Evolutionary conservation across 495 filamentous ascomycete genomes (phyloP), one percentile per base, ranked within the genome.

Genomic region (Collariella sp.): DNA sequence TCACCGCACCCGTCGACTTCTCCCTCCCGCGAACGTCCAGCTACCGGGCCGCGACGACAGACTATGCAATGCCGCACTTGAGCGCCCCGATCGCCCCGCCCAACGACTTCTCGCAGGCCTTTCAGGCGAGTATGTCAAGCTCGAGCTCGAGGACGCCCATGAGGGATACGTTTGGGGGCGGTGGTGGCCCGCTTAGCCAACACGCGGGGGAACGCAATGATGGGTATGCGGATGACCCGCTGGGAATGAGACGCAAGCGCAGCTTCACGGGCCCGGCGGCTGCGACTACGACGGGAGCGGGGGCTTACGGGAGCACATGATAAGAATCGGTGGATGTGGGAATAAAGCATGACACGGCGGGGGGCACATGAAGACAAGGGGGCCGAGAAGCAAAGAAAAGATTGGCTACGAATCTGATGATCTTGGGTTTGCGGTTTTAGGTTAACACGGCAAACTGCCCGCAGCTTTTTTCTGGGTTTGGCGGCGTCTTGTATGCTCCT

Each of bases 1-100:
- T 81, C 3, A 72, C 75, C 6, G 76, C 76, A 13, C 76, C 78
- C 1, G 72, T 75, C 53, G 76, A 79, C 54, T 81, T 78, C 52
- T 69, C 74, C 13, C 66, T 81, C 11, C 72, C 77, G 7, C 65
- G 76, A 24, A 74, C 76, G 18, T 66, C 73, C 10, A 67, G 67
- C 18, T 70, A 67, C 49, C 61, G 70, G 52, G 65, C 59, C 9
- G 60, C 67, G n/a, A 64, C 69, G 16, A 66, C 64, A 12, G 76
- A 80, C 50, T 79, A 78, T 62, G 73, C 72, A 12, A 78, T 79
- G 60, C 74, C 76, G 5, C 76, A 79, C 59, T 70, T 80, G 69
- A 77, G 74, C 61, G 76, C 76, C 3, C 77, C 77, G 13, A 79
- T 80, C 60, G 72, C 73, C 6, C 73, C 76, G 31, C 70, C 76